phyloP scores from a whole-genome alignment of 441 rosid genomes.

The Corymbia citriodora region DNA sequence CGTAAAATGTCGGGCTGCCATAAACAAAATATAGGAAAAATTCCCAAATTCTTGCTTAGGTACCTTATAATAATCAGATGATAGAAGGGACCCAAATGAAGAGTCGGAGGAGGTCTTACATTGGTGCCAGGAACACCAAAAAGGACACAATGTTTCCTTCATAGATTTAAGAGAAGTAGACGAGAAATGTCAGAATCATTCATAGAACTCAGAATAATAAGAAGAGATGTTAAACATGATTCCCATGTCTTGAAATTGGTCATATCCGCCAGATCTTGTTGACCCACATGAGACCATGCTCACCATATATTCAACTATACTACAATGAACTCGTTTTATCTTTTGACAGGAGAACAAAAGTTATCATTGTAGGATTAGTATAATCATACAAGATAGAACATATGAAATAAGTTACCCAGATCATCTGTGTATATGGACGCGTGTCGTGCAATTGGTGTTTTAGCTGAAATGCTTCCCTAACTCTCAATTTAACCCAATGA shows the following conservation, averaged over 20 bases:
- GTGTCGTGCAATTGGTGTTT: background rate
- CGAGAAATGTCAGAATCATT: background rate
- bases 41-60: background rate
- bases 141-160: slow-evolving; percentile 54
- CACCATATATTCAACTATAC: background rate
- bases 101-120: slow-evolving; percentile 30
- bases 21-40: background rate
- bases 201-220: background rate
- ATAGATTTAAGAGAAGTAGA: background rate
- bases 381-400: background rate
- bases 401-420: background rate
- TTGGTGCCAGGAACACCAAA: slow-evolving; percentile 67
- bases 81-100: background rate
- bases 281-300: background rate
- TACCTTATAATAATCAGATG: background rate
- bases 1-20: slow-evolving; percentile 60
- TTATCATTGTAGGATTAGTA: background rate
- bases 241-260: background rate
- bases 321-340: background rate
- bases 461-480: background rate
- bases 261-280: background rate
- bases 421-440: background rate
- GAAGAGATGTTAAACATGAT: background rate
- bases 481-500: background rate
- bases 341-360: background rate